Conservation (phyloP, 495 filamentous ascomycete genomes). For the Daldinia grandis region DNA sequence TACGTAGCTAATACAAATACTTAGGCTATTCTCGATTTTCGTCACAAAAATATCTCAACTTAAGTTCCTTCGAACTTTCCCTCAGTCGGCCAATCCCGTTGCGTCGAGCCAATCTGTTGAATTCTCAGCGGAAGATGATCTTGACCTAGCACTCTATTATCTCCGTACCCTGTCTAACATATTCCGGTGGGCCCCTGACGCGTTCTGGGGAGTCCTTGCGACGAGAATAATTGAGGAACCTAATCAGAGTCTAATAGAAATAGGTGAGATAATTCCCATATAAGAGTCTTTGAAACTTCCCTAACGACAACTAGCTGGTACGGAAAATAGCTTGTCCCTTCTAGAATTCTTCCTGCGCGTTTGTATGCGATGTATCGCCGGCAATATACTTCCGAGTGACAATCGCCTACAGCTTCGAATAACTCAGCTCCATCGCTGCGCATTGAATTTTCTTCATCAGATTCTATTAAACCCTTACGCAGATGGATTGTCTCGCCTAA, state of each 20-base stretch:
- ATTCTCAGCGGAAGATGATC: conserved; percentile 66
- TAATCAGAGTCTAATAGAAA: conserved; percentile 49
- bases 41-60: conserved; percentile 63
- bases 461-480: conserved; percentile 77
- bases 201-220: conserved; percentile 68
- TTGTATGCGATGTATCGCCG: conserved; percentile 64
- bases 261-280: conserved; percentile 49
- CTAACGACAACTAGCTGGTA: conserved; percentile 48
- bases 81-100: conserved; percentile 42
- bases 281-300: background rate
- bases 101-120: conserved; percentile 32
- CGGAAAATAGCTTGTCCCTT: conserved; percentile 61
- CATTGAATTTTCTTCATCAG: conserved; percentile 76
- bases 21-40: conserved; percentile 65
- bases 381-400: conserved; percentile 51
- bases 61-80: conserved; percentile 60
- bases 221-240: conserved; percentile 53
- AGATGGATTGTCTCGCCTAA: conserved; percentile 68
- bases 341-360: conserved; percentile 70
- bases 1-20: conserved; percentile 4
- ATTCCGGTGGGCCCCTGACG: conserved; percentile 67
- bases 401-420: conserved; percentile 51
- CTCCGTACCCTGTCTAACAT: conserved; percentile 77
- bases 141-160: conserved; percentile 81
- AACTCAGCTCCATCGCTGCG: conserved; percentile 71